Evolutionary conservation across 129 eudicot genomes (phyloP), one percentile per base, ranked within the genome.

Genomic region (Pseudognaphalium luteoalbum): DNA sequence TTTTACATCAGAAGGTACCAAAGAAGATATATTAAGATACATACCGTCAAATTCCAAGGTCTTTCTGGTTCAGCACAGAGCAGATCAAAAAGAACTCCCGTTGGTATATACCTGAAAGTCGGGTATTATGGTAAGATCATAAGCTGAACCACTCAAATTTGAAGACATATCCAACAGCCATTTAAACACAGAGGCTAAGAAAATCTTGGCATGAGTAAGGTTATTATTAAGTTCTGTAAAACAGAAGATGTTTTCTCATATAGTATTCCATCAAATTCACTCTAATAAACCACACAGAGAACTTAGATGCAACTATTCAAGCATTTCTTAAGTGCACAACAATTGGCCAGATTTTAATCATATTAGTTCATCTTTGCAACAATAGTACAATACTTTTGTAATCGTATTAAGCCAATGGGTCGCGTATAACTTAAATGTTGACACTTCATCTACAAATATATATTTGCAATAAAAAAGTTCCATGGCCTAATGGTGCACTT

Each of bases 31-130:
- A 71, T 22, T 34, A 62, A 72, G 34, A 73, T 65, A 54, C 17
- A 70, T 91, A 95, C 99, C 71, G 94, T 95, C 73, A 95, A 78
- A 80, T 95, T 91, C 99, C 99, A 95, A 51, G 99, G 99, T 76
- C 96, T 87, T 77, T 95, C 96, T 54, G 99, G 96, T 83, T 87
- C 99, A 44, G 94, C 94, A 85, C 99, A 95, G 71, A 95, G 90
- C 87, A 95, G 94, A 85, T 95, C 99, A 86, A 87, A 95, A 61
- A 95, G 96, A 30, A 91, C 96, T 44, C 99, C 99, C 47, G 97
- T 91, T 29, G 99, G 97, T 80, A 95, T 87, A 73, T 87, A 89
- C 99, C 99, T 95, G 92, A 77, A 83, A 62, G 79, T 56, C 34
- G 28, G 28, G 28, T 22, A 81, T 64, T 51, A 68, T 74, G 70